Percentiles rank a stretch among this genome's conserved stretches.
phyloP scores from a whole-genome alignment of 495 filamentous ascomycete species.

The Lasiosphaeria miniovina region DNA sequence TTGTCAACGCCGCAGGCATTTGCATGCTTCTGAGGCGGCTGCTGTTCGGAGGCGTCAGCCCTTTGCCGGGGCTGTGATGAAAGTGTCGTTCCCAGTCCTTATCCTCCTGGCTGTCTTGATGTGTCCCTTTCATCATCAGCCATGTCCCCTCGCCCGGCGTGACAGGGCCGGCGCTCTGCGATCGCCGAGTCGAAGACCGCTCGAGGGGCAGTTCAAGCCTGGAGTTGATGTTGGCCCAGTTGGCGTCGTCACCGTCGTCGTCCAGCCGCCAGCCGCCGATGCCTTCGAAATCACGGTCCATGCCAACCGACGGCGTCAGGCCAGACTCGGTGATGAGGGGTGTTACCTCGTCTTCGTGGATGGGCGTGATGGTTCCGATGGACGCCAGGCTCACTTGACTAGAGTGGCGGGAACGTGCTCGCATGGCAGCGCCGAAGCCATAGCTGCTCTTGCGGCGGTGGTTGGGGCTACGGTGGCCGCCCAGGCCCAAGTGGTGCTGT shows the following conservation, averaged over 20 bases:
- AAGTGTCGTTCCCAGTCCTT: conserved; percentile 8
- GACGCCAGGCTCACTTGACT: conserved; percentile 31
- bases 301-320: conserved; percentile 39
- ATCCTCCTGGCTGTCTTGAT: conserved; percentile 17
- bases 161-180: conserved; percentile 32
- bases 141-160: conserved; percentile 22
- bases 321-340: conserved; percentile 24
- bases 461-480: conserved; percentile 10
- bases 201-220: conserved; percentile 70
- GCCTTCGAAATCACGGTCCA: conserved; percentile 77
- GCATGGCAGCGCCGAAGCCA: conserved; percentile 35
- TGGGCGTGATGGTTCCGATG: conserved; percentile 32
- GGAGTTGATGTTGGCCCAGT: conserved; percentile 73
- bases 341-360: conserved; percentile 21
- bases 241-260: conserved; percentile 56
- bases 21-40: conserved; percentile 22
- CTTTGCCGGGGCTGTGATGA: neutral
- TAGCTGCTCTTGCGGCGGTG: conserved; percentile 26
- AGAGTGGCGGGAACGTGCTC: conserved; percentile 30
- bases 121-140: conserved; percentile 26
- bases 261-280: conserved; percentile 73
- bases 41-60: conserved; percentile 28
- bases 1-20: conserved; percentile 20
- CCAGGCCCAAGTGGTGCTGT: neutral
- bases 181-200: conserved; percentile 40